phyloP scores from a whole-genome alignment of 164 flowering plant species.

The Chimonanthus salicifolius region DNA sequence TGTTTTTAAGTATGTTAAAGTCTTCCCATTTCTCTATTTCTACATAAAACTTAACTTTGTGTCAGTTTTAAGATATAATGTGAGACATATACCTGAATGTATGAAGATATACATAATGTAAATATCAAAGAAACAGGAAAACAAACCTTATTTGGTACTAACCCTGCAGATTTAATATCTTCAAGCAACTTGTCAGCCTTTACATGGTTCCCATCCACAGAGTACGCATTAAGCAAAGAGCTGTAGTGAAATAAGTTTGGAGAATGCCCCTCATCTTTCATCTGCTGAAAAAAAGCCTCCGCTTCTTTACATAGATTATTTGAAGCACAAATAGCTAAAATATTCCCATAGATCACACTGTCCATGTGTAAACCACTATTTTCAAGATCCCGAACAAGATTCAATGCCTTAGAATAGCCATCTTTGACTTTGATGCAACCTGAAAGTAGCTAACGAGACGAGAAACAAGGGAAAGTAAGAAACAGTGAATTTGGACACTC shows the following conservation, averaged over 20 bases:
- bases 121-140: conserved; percentile 14
- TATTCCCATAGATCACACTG: conserved; percentile 66
- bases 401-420: conserved; percentile 68
- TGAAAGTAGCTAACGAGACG: conserved; percentile 60
- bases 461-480: conserved; percentile 7
- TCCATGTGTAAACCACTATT: conserved; percentile 55
- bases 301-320: conserved; percentile 63
- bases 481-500: no score
- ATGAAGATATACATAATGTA: not conserved
- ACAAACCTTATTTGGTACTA: conserved; percentile 91
- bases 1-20: no score
- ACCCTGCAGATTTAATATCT: conserved; percentile 77
- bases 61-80: no score
- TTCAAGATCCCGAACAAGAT: conserved; percentile 63
- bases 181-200: conserved; percentile 71
- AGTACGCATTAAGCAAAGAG: conserved; percentile 86
- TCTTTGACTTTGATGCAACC: conserved; percentile 71
- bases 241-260: conserved; percentile 83
- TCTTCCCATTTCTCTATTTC: no score
- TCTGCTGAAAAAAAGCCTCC: conserved; percentile 55
- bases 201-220: conserved; percentile 50
- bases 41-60: no score
- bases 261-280: conserved; percentile 71
- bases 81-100: no score
- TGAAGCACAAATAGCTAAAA: conserved; percentile 85